Conservation (phyloP, 2,329 filamentous ascomycete genomes). For the Pseudopyricularia javanii region DNA sequence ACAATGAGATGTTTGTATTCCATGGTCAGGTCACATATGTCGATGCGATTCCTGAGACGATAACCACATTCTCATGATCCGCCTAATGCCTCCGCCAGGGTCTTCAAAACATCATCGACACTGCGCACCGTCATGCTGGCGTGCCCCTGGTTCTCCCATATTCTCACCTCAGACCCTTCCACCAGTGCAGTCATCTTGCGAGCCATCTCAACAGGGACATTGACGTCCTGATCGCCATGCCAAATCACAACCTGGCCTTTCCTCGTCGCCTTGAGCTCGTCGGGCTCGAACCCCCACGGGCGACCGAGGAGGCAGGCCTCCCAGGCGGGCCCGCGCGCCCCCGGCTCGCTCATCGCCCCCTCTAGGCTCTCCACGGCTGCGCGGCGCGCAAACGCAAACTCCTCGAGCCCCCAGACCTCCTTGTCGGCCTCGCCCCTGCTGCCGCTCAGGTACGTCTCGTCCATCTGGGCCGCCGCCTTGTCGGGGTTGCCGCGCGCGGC, state of each 20-base stretch:
- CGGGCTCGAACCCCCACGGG: constrained; percentile 12
- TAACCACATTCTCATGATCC: too few relatives aligned
- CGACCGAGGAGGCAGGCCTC: constrained; percentile 5
- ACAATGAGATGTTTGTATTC: too few relatives aligned
- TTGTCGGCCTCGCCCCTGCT: constrained; percentile 1
- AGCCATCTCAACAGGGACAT: constrained; percentile 11
- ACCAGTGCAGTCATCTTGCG: constrained; percentile 9
- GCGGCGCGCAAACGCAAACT: background rate
- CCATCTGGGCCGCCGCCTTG: constrained; percentile 1
- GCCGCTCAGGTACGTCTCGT: background rate
- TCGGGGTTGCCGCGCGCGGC: constrained; percentile 5
- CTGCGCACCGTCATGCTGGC: constrained; percentile 8
- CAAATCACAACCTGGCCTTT: constrained; percentile 8
- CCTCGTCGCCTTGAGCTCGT: constrained; percentile 7
- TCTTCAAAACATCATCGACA: constrained; percentile 8
- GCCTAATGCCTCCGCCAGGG: background rate
- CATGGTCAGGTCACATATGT: too few relatives aligned
- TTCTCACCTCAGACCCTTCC: constrained; percentile 6
- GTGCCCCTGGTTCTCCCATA: constrained; percentile 9
- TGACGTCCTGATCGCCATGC: constrained; percentile 11
- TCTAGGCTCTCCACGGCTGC: background rate
- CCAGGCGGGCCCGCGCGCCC: constrained; percentile 5
- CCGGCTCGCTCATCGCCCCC: constrained; percentile 3
- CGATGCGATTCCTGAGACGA: too few relatives aligned
- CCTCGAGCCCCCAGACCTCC: constrained; percentile 1